A percentile compares a stretch with the other conserved stretches of the same genome.
Conservation (phyloP, 768 basidiomycete species). For the Artomyces pyxidatus region DNA sequence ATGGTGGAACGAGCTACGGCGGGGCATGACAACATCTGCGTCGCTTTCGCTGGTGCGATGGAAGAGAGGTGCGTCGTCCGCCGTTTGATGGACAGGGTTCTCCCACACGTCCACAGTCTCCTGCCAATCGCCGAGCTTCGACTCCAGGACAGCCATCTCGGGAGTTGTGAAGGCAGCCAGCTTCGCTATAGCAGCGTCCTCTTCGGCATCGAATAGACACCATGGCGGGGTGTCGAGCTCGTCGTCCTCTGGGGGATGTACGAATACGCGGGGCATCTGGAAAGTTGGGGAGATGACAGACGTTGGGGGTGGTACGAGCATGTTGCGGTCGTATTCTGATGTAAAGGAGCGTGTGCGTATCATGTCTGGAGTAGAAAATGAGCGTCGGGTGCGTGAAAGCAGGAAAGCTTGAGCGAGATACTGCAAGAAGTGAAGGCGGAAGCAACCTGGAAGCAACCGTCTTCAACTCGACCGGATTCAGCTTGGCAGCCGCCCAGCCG, state of each 20-base stretch:
- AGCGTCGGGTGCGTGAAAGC: not conserved
- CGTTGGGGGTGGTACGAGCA: conserved; percentile 21
- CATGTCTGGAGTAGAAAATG: conserved; percentile 16
- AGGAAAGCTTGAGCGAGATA: not conserved
- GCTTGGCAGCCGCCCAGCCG: no score
- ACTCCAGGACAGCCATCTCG: conserved; percentile 24
- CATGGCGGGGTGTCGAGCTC: conserved; percentile 26
- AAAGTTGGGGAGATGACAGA: conserved; percentile 17
- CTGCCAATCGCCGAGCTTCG: conserved; percentile 21
- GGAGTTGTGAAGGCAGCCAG: conserved; percentile 18
- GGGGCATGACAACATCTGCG: conserved; percentile 23
- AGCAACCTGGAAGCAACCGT: no score
- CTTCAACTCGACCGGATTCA: no score
- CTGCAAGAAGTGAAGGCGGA: not conserved
- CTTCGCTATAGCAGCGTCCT: conserved; percentile 12
- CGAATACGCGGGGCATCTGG: conserved; percentile 27
- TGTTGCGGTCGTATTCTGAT: conserved; percentile 7
- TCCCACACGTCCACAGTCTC: conserved; percentile 21
- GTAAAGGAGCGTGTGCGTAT: conserved; percentile 20
- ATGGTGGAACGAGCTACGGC: conserved; percentile 14
- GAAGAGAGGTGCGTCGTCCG: conserved; percentile 24
- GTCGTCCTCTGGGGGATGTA: conserved; percentile 31
- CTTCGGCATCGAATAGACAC: conserved; percentile 25
- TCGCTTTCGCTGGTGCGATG: conserved; percentile 18
- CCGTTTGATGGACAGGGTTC: conserved; percentile 16